A percentile compares a stretch with the other conserved stretches of the same genome.
Conservation (phyloP, 108 stramenopile genomes). For the Nannochloropsis gaditana region DNA sequence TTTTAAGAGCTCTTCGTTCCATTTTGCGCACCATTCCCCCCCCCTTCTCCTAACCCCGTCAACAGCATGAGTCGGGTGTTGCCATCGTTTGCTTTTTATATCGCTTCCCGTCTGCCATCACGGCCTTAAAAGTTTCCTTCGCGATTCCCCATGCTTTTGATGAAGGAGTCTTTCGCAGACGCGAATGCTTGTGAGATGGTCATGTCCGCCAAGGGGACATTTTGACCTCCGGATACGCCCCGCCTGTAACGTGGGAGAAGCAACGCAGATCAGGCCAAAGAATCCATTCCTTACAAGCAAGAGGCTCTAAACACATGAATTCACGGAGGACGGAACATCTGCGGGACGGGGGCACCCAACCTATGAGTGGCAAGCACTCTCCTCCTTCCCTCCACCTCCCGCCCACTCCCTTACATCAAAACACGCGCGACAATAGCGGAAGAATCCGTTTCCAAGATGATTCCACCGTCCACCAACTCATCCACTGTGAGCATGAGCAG, state of each 20-base stretch:
- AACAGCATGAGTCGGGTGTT: too few relatives aligned
- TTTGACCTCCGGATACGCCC: neutral
- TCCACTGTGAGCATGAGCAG: constrained; percentile 54
- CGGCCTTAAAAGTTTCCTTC: neutral
- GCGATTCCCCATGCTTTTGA: constrained; percentile 46
- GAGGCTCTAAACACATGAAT: neutral
- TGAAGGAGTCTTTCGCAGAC: constrained; percentile 46
- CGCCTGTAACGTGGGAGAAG: neutral
- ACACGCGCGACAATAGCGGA: constrained; percentile 52
- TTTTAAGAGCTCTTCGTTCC: too few relatives aligned
- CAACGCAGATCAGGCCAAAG: neutral
- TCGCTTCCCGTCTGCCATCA: too few relatives aligned
- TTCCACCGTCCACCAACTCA: constrained; percentile 55
- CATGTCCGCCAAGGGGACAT: constrained; percentile 10
- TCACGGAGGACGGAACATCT: neutral
- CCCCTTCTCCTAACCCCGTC: too few relatives aligned
- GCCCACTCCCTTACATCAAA: constrained; percentile 50
- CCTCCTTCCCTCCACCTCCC: constrained; percentile 17
- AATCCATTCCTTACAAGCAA: neutral
- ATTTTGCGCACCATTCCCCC: too few relatives aligned
- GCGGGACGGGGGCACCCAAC: neutral
- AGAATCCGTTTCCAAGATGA: constrained; percentile 53
- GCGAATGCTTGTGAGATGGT: constrained; percentile 42
- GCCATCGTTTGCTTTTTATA: too few relatives aligned
- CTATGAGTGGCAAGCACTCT: constrained; percentile 27